A percentile compares a stretch with the other conserved stretches of the same genome.
These are phyloP conservation scores for Neurospora sp. DNA, from an alignment of 495 filamentous ascomycete species.

Conservation along the genomic window DNA sequence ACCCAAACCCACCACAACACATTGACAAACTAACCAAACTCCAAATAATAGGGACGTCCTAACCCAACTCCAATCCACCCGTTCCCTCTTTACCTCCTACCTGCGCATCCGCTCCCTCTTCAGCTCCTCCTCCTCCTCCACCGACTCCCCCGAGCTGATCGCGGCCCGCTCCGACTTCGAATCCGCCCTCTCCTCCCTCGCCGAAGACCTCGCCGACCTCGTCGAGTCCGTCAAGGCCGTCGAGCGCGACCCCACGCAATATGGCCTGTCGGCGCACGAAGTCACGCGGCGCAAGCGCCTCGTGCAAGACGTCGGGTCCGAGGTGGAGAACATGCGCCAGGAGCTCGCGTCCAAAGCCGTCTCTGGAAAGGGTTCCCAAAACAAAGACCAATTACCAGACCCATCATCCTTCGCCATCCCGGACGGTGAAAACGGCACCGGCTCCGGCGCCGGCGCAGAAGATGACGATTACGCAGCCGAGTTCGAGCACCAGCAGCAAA, in stretches of 20 bases:
- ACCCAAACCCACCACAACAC: background rate
- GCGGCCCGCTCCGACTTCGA: constrained; percentile 80
- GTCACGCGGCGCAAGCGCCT: constrained; percentile 70
- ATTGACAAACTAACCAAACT: background rate
- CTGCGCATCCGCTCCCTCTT: constrained; percentile 86
- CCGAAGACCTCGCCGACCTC: constrained; percentile 80
- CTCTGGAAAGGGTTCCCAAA: constrained; percentile 13
- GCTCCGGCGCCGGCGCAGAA: constrained; percentile 34
- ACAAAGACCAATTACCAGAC: constrained; percentile 43
- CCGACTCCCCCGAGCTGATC: constrained; percentile 65
- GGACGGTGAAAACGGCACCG: constrained; percentile 25
- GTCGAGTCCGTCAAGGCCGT: constrained; percentile 78
- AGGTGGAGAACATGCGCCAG: constrained; percentile 79
- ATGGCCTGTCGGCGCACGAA: constrained; percentile 76
- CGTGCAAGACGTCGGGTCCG: constrained; percentile 79
- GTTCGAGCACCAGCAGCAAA: constrained; percentile 86
- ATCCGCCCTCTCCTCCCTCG: constrained; percentile 61
- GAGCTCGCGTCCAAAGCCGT: constrained; percentile 51
- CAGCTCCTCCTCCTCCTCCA: constrained; percentile 17
- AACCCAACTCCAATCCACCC: constrained; percentile 62
- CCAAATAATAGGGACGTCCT: constrained; percentile 62
- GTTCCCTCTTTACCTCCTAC: constrained; percentile 86
- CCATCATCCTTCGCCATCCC: constrained; percentile 55
- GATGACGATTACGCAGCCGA: constrained; percentile 67
- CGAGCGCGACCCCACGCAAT: constrained; percentile 81